Evolutionary conservation across 176 grass and related monocot species (phyloP).

Genomic region (Hordeum marinum): DNA sequence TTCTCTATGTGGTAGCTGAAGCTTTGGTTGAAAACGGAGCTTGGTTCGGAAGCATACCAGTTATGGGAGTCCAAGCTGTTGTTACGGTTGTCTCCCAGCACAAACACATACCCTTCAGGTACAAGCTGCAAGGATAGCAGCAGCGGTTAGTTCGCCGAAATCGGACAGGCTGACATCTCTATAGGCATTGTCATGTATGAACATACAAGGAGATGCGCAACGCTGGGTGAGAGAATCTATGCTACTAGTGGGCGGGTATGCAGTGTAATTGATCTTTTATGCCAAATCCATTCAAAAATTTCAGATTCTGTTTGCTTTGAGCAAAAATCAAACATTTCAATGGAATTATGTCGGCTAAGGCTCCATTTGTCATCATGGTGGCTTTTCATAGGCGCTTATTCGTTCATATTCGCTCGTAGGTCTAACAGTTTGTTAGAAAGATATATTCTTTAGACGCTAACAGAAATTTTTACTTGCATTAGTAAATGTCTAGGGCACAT

Average conservation of each 20-base stretch:
- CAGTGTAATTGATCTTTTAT: not conserved
- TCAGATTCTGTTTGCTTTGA: not conserved
- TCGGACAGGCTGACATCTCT: not conserved
- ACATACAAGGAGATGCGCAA: not conserved
- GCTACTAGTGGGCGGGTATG: not conserved
- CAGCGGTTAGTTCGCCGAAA: not conserved
- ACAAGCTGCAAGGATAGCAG: slow-evolving; percentile 54
- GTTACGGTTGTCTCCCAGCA: slow-evolving; percentile 95
- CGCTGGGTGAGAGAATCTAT: not conserved
- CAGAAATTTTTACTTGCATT: not conserved
- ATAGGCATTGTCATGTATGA: not conserved
- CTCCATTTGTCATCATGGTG: not conserved
- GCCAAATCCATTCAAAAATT: not conserved
- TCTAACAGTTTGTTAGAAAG: not conserved
- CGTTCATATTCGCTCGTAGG: not conserved
- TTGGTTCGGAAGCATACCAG: slow-evolving; percentile 45
- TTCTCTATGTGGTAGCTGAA: not conserved
- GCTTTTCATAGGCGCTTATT: not conserved
- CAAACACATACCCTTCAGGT: slow-evolving; percentile 74
- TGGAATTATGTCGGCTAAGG: not conserved
- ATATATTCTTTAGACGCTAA: not conserved
- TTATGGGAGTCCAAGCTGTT: slow-evolving; percentile 87
- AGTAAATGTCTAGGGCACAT: not conserved
- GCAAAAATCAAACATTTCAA: not conserved
- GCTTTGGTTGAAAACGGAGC: not conserved